These are phyloP conservation scores for Lentinula edodes DNA, from an alignment of 768 basidiomycete species.

Conservation along the genomic window DNA sequence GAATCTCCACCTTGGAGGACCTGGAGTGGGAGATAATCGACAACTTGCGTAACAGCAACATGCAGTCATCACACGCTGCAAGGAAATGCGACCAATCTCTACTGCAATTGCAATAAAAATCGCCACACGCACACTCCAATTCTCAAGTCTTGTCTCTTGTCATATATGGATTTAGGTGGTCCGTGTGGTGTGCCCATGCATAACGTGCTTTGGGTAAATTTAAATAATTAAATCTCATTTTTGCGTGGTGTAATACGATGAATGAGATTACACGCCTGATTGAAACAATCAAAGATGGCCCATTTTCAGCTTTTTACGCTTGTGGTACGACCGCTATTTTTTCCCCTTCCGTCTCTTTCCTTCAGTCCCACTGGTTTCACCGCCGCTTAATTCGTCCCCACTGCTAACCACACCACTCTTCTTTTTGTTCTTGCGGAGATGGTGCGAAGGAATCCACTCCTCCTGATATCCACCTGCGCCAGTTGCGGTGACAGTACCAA, in stretches of 20 bases:
- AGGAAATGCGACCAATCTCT: too few relatives aligned
- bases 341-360: slow-evolving; percentile 41
- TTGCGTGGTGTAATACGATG: not conserved
- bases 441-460: slow-evolving; percentile 92
- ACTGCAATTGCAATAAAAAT: too few relatives aligned
- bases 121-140: too few relatives aligned
- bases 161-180: too few relatives aligned
- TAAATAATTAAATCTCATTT: not conserved
- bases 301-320: not conserved
- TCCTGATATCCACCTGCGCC: slow-evolving; percentile 73
- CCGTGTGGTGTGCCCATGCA: too few relatives aligned
- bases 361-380: slow-evolving; percentile 60
- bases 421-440: slow-evolving; percentile 62
- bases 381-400: slow-evolving; percentile 64
- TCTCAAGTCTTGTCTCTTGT: too few relatives aligned
- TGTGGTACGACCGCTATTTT: slow-evolving; percentile 17
- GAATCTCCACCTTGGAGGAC: too few relatives aligned
- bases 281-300: not conserved
- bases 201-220: not conserved
- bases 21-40: too few relatives aligned
- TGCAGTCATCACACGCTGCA: too few relatives aligned
- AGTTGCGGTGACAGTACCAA: slow-evolving; percentile 57
- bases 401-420: slow-evolving; percentile 41
- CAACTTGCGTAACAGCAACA: too few relatives aligned
- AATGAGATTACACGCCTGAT: not conserved